phyloP scores from a whole-genome alignment of 2,329 filamentous ascomycete genomes.

The Hymenoscyphus repandus region DNA sequence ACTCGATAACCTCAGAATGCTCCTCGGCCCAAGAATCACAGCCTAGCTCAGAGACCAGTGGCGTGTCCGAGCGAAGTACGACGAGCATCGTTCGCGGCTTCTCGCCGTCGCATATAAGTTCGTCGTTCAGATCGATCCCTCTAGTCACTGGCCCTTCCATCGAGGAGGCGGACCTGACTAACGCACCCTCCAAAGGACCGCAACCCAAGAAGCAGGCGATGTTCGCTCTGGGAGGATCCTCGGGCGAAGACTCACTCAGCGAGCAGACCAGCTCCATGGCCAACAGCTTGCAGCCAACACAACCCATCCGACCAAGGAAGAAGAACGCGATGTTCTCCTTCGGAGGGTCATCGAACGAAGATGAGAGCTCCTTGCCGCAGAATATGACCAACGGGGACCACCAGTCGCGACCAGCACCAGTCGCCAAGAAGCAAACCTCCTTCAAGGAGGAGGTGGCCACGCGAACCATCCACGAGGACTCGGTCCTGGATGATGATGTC shows the following conservation, averaged over 20 bases:
- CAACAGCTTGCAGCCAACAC: constrained; percentile 18
- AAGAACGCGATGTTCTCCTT: constrained; percentile 64
- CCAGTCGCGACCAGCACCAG: constrained; percentile 42
- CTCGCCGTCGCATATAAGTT: constrained; percentile 68
- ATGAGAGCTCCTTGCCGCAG: constrained; percentile 65
- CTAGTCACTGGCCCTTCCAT: constrained; percentile 33
- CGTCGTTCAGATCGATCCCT: constrained; percentile 53
- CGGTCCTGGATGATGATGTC: constrained; percentile 48
- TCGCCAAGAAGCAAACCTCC: constrained; percentile 70
- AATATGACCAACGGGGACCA: constrained; percentile 46
- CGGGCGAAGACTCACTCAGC: constrained; percentile 32
- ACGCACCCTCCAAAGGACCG: constrained; percentile 45
- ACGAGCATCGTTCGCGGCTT: constrained; percentile 80
- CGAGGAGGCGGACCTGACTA: constrained; percentile 44
- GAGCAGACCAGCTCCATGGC: constrained; percentile 28
- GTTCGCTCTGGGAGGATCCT: constrained; percentile 42
- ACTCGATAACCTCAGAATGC: constrained; percentile 23
- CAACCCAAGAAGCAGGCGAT: constrained; percentile 57
- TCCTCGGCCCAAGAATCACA: constrained; percentile 21
- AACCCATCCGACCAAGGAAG: constrained; percentile 36
- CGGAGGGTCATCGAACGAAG: constrained; percentile 77
- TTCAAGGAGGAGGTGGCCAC: constrained; percentile 73
- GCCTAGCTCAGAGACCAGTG: constrained; percentile 36
- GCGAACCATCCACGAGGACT: constrained; percentile 55
- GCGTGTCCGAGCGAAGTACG: constrained; percentile 32